Percentiles rank a stretch among this genome's conserved stretches.
Evolutionary conservation across 345 rosid genomes (phyloP).

Genomic region (Brassica nigra): DNA sequence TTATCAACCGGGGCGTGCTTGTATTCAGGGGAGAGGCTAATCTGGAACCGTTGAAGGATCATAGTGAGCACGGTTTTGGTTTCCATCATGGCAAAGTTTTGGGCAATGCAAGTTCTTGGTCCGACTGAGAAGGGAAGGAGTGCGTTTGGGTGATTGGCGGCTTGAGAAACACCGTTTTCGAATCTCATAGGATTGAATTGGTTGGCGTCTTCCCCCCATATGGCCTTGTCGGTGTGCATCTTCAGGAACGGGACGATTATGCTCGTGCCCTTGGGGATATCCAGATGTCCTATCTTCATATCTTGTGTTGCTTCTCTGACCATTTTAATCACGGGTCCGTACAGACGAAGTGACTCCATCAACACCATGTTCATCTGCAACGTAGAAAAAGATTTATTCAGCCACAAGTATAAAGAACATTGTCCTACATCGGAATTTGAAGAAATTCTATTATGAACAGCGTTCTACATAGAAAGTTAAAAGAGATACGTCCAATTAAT

Average conservation of each 20-base stretch:
- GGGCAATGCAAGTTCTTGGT: slow-evolving; percentile 9
- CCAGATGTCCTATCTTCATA: slow-evolving; percentile 11
- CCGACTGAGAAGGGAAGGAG: slow-evolving; percentile 2
- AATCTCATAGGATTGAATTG: background rate
- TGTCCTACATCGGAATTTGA: no score
- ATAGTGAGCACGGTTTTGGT: slow-evolving; percentile 5
- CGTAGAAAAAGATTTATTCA: background rate
- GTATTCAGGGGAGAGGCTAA: slow-evolving; percentile 11
- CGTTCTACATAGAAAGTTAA: no score
- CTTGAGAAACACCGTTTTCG: slow-evolving; percentile 15
- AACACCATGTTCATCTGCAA: slow-evolving; percentile 13
- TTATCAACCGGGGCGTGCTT: slow-evolving; percentile 7
- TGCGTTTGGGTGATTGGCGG: background rate
- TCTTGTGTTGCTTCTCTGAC: slow-evolving; percentile 7
- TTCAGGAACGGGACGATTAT: background rate
- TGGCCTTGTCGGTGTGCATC: slow-evolving; percentile 8
- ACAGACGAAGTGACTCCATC: slow-evolving; percentile 9
- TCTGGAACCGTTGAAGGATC: slow-evolving; percentile 5
- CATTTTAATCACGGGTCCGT: slow-evolving; percentile 11
- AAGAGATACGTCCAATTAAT: no score
- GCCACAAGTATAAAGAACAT: background rate
- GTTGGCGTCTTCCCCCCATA: background rate
- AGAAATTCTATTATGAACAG: no score
- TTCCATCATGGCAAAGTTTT: slow-evolving; percentile 10
- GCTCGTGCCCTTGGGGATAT: slow-evolving; percentile 7